Base-by-base conservation (phyloP, 208 protist species). In the Strigomonas culicis region DNA sequence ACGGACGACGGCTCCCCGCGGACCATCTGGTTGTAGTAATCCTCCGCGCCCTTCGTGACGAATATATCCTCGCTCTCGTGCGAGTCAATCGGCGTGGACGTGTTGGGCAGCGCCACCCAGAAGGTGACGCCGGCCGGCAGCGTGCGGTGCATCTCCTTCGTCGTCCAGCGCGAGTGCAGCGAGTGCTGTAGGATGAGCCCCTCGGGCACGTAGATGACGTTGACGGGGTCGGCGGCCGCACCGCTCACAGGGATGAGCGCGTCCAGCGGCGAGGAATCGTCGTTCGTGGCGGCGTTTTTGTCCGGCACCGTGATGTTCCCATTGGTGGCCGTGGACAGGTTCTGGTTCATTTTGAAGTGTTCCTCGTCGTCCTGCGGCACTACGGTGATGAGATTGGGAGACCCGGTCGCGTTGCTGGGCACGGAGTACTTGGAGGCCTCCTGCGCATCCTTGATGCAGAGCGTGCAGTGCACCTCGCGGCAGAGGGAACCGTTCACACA, bases 81-180 rank as follows among this genome's bases (percentile, higher is more conserved):
- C 41, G 79, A 65, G 24, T 78, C 58, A 82, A 92, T 79, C 7
- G 63, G 69, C 52, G 73, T 75, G 27, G 66, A 73, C 11, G 69
- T 89, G 75, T 94, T 94, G 24, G 83, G 85, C 50, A 86, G 80
- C 58, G 80, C 86, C 15, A 87, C 84, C 51, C 82, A 82, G 28
- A 93, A 80, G 0, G 70, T 69, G 50, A 93, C 58, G 27, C 75
- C 70, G 1, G 53, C 50, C 8, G 73, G 75, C 66, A 93, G 77
- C 34, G 81, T 77, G 39, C 78, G 69, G 70, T 90, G 90, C 34
- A 72, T 57, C 27, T 66, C 74, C n/a, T 64, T 55, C 1, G 86
- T 79, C 1, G 82, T 88, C 82, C 82, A 89, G 4, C 86, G 82
- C 0, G 82, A 81, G 70, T 92, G 82, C 24, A 92, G 61, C 8